Evolutionary conservation across 1,139 yeast species (phyloP), one percentile per base, ranked within the genome.

Genomic region (Hyphopichia pseudoburtonii): DNA sequence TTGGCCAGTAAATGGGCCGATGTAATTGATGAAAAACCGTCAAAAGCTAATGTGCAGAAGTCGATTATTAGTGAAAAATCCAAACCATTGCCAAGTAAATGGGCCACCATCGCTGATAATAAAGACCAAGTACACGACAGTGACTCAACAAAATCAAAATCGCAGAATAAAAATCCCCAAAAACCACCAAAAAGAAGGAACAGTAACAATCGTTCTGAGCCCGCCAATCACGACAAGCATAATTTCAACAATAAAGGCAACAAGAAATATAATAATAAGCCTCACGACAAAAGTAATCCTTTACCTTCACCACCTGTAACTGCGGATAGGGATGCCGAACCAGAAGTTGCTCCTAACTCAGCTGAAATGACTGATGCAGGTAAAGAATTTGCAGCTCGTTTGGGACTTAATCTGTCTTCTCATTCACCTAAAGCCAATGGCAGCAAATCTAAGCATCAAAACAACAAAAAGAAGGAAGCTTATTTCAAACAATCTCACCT

Each of bases 1-100:
- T 49, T 65, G 35, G 58, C 40, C 23, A 60, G 66, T 33, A 60
- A 47, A 44, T 63, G 69, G 70, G 66, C 67, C 4, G 44, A 46
- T 28, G 51, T 50, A 5, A 10, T 7, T 7, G 43, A 36, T 21
- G 34, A 31, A 4, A 15, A 15, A 23, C n/a, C 14, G 12, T 7
- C 19, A 11, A 16, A 28, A 5, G 3, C 32, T 3, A 17, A 18
- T 4, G 4, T 10, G 10, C 5, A 5, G 5, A 17, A 24, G 24
- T 15, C 36, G 5, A 31, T 33, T 2, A 22, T 28, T 8, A 26
- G 33, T 17, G 33, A 31, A 30, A 40, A 38, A 27, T 28, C 35
- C 16, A 42, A 46, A 37, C 54, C 52, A 14, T 49, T 65, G 34
- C 58, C 40, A 23, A 60, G 66, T 33, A 60, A 47, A 44, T 63